A percentile compares a stretch with the other conserved stretches of the same genome.
Evolutionary conservation across 2,329 filamentous ascomycete species (phyloP).

Genomic region (Thielaviopsis punctulata): DNA sequence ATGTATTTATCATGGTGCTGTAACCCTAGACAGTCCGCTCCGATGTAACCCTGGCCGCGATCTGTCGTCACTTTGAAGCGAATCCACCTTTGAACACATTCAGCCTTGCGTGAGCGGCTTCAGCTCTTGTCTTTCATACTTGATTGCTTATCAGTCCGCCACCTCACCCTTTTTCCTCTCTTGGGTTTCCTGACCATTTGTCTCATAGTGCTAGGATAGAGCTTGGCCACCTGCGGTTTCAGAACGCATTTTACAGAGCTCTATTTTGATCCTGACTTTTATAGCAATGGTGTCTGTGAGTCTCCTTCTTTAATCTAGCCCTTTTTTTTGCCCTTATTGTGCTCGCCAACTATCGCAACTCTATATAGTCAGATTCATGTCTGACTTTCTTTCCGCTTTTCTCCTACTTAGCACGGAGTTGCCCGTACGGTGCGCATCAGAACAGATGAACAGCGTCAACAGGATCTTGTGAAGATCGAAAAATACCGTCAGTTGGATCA

Average conservation of each 20-base stretch:
- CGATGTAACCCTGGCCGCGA: background rate
- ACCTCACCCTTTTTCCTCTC: background rate
- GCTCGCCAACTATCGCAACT: too few relatives aligned
- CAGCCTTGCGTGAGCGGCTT: background rate
- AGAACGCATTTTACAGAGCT: background rate
- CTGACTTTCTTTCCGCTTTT: background rate
- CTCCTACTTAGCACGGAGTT: slow-evolving; percentile 54
- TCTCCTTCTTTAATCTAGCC: background rate
- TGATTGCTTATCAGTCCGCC: background rate
- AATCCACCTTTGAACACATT: too few relatives aligned
- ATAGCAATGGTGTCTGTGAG: background rate
- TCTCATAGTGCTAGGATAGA: too few relatives aligned
- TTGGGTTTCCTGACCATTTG: too few relatives aligned
- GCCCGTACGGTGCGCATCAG: slow-evolving; percentile 45
- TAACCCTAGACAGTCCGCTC: background rate
- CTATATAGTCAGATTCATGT: background rate
- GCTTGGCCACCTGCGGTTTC: background rate
- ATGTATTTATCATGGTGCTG: too few relatives aligned
- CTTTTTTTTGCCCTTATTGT: too few relatives aligned
- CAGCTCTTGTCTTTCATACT: background rate
- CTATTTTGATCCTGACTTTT: background rate
- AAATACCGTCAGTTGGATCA: slow-evolving; percentile 58
- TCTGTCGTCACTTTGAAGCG: background rate
- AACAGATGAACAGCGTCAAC: slow-evolving; percentile 52
- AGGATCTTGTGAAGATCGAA: slow-evolving; percentile 58